These are phyloP conservation scores for Coffea humblotiana DNA, from an alignment of 305 asterid genomes.

Conservation along the genomic window DNA sequence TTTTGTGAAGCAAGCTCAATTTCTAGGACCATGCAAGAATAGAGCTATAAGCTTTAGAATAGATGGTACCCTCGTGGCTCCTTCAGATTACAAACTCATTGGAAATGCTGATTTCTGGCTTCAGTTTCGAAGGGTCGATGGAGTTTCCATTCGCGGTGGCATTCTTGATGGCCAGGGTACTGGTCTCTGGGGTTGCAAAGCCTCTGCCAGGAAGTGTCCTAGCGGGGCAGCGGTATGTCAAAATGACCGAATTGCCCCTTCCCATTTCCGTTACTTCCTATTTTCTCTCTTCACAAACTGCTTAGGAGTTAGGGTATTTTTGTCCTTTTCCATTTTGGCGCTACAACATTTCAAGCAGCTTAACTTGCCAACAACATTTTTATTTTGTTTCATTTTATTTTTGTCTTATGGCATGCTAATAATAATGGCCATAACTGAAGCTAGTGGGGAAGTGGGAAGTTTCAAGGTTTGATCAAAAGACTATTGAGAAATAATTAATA, in stretches of 20 bases:
- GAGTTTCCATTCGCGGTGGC: constrained; percentile 12
- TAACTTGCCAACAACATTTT: too few species aligned
- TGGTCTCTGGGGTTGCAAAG: constrained; percentile 14
- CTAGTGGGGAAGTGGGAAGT: too few species aligned
- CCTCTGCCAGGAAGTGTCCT: constrained; percentile 5
- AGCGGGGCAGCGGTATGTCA: constrained; percentile 3
- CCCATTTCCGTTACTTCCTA: too few species aligned
- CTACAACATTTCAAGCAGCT: too few species aligned
- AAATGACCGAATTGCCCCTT: not conserved
- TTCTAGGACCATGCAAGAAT: constrained; percentile 40
- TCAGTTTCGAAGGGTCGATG: not conserved
- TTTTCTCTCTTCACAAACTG: too few species aligned
- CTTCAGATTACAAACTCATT: constrained; percentile 9
- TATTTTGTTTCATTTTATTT: too few species aligned
- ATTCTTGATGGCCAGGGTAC: constrained; percentile 17
- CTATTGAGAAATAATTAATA: too few species aligned
- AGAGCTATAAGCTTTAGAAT: constrained; percentile 6
- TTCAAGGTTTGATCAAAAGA: too few species aligned
- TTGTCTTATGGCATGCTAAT: too few species aligned
- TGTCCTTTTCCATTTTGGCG: too few species aligned
- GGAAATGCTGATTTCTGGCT: constrained; percentile 1
- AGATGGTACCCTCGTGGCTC: constrained; percentile 14
- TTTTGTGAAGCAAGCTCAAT: constrained; percentile 32
- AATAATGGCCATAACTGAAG: too few species aligned
- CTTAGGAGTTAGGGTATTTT: too few species aligned